Conservation (phyloP, 768 basidiomycete genomes). For the Fibroporia radiculosa region DNA sequence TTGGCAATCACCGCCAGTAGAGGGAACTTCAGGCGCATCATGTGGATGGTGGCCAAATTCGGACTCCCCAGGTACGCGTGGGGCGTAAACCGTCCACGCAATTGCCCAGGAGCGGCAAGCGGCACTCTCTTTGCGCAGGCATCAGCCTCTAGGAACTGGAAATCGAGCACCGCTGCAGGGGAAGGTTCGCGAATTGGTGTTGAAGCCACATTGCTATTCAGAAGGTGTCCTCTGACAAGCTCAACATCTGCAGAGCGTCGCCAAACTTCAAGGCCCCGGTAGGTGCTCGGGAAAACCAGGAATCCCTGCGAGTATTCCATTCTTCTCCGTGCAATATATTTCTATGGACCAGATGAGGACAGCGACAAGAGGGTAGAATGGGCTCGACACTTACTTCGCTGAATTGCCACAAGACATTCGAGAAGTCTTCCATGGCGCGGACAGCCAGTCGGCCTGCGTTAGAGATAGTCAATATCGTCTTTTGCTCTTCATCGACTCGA, state of each 20-base stretch:
- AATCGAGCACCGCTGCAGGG: constrained; percentile 8
- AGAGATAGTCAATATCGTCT: constrained; percentile 8
- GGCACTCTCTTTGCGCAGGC: constrained; percentile 4
- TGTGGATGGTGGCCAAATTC: constrained; percentile 8
- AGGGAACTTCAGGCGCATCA: constrained; percentile 10
- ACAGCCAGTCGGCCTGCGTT: constrained; percentile 8
- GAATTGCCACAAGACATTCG: constrained; percentile 12
- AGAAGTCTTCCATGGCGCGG: constrained; percentile 13
- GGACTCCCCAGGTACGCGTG: constrained; percentile 16
- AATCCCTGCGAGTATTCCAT: constrained; percentile 12
- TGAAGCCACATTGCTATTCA: neutral
- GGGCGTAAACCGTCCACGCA: constrained; percentile 15
- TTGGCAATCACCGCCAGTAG: constrained; percentile 8
- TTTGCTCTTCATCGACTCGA: constrained; percentile 14
- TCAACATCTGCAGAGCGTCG: constrained; percentile 9
- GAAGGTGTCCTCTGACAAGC: too few species aligned
- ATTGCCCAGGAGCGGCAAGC: neutral
- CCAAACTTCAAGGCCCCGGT: constrained; percentile 17
- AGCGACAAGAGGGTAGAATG: neutral
- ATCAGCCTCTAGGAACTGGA: constrained; percentile 5
- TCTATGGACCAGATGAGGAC: neutral
- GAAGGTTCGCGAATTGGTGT: constrained; percentile 10
- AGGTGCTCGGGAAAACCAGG: constrained; percentile 12
- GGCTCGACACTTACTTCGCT: constrained; percentile 5
- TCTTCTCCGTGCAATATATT: constrained; percentile 6